Evolutionary conservation across 768 basidiomycete genomes (phyloP).

Genomic region (Cyclocybe cylindracea): DNA sequence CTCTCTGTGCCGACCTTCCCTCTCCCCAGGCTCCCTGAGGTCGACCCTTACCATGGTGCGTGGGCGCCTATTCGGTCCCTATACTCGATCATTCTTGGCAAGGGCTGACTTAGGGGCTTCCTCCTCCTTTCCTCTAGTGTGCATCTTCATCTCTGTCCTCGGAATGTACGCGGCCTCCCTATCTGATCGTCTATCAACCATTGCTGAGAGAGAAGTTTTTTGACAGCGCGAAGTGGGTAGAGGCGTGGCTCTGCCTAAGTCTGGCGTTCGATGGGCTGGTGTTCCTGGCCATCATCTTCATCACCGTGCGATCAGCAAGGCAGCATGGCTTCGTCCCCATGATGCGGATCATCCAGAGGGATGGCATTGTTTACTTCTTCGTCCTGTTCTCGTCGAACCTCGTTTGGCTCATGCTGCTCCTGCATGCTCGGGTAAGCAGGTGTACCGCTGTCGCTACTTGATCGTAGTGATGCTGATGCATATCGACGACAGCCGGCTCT

Average conservation of each 20-base stretch:
- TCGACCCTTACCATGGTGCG: conserved; percentile 6
- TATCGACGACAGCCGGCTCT: conserved; percentile 1
- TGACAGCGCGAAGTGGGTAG: neutral
- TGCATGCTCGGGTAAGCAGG: conserved; percentile 6
- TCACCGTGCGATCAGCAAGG: neutral
- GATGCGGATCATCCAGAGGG: conserved; percentile 3
- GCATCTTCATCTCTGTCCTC: conserved; percentile 7
- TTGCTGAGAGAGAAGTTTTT: neutral
- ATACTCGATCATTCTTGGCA: neutral
- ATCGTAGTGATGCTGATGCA: neutral
- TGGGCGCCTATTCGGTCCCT: neutral
- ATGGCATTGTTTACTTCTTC: conserved; percentile 9
- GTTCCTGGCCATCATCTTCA: conserved; percentile 3
- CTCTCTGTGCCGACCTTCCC: conserved; percentile 4
- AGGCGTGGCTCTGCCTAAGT: conserved; percentile 6
- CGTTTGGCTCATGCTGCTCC: conserved; percentile 3
- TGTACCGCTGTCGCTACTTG: neutral
- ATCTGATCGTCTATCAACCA: no score
- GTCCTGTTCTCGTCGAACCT: conserved; percentile 8
- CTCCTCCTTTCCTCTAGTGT: neutral
- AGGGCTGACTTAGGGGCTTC: neutral
- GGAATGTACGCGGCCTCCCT: neutral
- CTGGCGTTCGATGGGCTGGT: conserved; percentile 6
- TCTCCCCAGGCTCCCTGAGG: conserved; percentile 1
- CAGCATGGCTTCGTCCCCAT: conserved; percentile 1